These are phyloP conservation scores for Umbilicaria muhlenbergii DNA, from an alignment of 495 filamentous ascomycete genomes.

Conservation along the genomic window DNA sequence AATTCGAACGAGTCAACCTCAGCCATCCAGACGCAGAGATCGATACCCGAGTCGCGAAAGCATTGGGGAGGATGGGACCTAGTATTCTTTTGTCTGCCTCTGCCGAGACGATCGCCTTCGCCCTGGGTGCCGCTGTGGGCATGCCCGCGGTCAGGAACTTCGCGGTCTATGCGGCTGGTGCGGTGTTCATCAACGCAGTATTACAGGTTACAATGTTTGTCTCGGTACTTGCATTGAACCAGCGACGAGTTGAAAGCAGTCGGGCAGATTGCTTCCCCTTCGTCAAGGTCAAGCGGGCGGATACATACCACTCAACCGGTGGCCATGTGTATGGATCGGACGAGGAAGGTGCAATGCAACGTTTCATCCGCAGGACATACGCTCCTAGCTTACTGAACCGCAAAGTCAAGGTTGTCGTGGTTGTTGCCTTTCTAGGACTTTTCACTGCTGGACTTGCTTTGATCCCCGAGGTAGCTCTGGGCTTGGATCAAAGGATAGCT, in stretches of 20 bases:
- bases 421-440: constrained; percentile 73
- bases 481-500: constrained; percentile 85
- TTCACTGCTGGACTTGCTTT: constrained; percentile 72
- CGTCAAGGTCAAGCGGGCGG: constrained; percentile 54
- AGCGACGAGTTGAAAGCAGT: constrained; percentile 66
- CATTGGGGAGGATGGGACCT: constrained; percentile 85
- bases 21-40: constrained; percentile 74
- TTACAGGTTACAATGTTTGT: constrained; percentile 95
- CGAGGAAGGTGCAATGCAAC: constrained; percentile 66
- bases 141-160: constrained; percentile 98
- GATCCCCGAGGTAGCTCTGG: constrained; percentile 70
- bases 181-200: constrained; percentile 90
- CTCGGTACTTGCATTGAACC: constrained; percentile 78
- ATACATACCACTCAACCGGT: constrained; percentile 31
- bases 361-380: constrained; percentile 77
- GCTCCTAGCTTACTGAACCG: constrained; percentile 67
- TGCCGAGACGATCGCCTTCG: constrained; percentile 86
- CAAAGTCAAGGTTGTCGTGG: constrained; percentile 56
- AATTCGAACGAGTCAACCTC: constrained; percentile 88
- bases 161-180: constrained; percentile 87
- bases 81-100: constrained; percentile 90
- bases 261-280: constrained; percentile 92
- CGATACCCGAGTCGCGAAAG: constrained; percentile 68
- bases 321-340: constrained; percentile 43
- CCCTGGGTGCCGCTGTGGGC: constrained; percentile 79